Percentiles rank a stretch among this genome's conserved stretches.
Evolutionary conservation across 2,329 filamentous ascomycete species (phyloP).

Genomic region (Sphaerulina musiva): DNA sequence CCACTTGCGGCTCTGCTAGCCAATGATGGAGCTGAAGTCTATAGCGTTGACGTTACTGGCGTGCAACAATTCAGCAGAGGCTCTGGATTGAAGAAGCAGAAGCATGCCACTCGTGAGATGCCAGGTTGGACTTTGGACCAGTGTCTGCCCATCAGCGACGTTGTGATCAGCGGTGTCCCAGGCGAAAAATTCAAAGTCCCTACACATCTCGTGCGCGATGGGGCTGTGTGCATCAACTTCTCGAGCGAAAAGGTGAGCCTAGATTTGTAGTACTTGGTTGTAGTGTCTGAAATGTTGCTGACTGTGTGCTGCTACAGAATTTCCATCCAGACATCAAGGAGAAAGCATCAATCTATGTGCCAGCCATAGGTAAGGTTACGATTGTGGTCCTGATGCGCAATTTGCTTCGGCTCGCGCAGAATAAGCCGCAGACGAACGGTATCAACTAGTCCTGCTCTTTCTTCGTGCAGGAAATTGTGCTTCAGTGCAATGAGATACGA

Average conservation of each 20-base stretch:
- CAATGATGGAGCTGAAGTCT: slow-evolving; percentile 92
- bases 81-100: slow-evolving; percentile 72
- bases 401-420: slow-evolving; percentile 53
- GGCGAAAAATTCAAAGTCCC: slow-evolving; percentile 85
- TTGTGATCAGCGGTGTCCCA: slow-evolving; percentile 90
- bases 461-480: too few species aligned
- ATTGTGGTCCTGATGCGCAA: slow-evolving; percentile 88
- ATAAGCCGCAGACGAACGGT: slow-evolving; percentile 14
- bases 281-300: slow-evolving; percentile 4
- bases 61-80: slow-evolving; percentile 90
- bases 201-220: slow-evolving; percentile 72
- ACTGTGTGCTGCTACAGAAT: slow-evolving; percentile 48
- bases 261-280: background rate
- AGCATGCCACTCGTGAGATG: slow-evolving; percentile 82
- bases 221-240: slow-evolving; percentile 98
- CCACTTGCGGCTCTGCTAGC: slow-evolving; percentile 87
- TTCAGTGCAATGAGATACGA: too few species aligned
- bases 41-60: slow-evolving; percentile 86
- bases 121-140: slow-evolving; percentile 72
- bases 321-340: slow-evolving; percentile 87
- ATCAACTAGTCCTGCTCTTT: background rate
- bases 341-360: slow-evolving; percentile 93
- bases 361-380: slow-evolving; percentile 94
- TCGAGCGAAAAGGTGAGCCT: slow-evolving; percentile 68
- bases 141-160: slow-evolving; percentile 80